Evolutionary conservation across 495 filamentous ascomycete species (phyloP).

Genomic region (Penicillium verhagenii): DNA sequence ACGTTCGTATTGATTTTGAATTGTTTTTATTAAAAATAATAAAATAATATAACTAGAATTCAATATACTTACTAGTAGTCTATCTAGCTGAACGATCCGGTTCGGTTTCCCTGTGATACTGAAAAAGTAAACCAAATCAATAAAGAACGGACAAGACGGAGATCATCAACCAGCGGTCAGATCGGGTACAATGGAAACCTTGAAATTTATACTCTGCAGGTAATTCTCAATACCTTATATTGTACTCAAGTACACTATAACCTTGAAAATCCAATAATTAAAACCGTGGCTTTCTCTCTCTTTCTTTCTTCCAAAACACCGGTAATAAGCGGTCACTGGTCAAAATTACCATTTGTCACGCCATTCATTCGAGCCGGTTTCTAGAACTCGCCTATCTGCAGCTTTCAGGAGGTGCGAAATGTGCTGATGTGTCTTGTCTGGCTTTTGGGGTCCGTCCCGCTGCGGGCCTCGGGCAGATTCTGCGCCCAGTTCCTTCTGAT

Average conservation of each 20-base stretch:
- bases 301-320: too few relatives aligned
- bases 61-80: too few relatives aligned
- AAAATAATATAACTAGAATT: too few relatives aligned
- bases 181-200: neutral
- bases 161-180: constrained; percentile 15
- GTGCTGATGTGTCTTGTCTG: constrained; percentile 6
- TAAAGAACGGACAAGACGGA: too few relatives aligned
- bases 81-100: too few relatives aligned
- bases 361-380: constrained; percentile 22
- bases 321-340: neutral
- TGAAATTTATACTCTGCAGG: neutral
- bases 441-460: constrained; percentile 11
- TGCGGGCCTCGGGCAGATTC: constrained; percentile 14
- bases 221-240: neutral
- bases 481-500: constrained; percentile 9
- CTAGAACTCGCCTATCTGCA: constrained; percentile 24
- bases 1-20: too few relatives aligned
- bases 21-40: too few relatives aligned
- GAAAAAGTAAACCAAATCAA: too few relatives aligned
- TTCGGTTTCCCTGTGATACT: too few relatives aligned
- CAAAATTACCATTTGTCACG: constrained; percentile 12
- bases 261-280: too few relatives aligned
- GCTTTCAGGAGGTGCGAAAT: neutral
- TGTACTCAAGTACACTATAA: too few relatives aligned
- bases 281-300: too few relatives aligned